phyloP scores from a whole-genome alignment of 2,329 filamentous ascomycete species.

The Mycosphaerelloides madeirae region DNA sequence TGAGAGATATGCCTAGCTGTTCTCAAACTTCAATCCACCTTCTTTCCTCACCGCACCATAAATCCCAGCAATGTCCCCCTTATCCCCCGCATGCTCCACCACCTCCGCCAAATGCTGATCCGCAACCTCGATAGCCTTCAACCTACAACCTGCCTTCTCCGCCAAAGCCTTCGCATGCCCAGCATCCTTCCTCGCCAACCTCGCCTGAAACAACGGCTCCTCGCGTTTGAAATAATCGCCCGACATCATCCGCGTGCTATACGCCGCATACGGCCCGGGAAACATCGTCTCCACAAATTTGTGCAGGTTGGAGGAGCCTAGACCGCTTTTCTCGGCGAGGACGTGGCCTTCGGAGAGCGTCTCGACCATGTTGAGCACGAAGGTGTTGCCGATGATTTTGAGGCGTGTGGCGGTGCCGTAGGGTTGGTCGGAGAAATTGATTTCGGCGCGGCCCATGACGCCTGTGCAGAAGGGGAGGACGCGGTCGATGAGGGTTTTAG shows the following conservation, averaged over 20 bases:
- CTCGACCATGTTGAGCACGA: constrained; percentile 78
- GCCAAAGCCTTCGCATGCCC: constrained; percentile 68
- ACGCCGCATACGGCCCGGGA: constrained; percentile 69
- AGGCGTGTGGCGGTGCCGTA: constrained; percentile 65
- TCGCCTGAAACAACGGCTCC: constrained; percentile 75
- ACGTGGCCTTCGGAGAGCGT: constrained; percentile 73
- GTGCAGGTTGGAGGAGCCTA: constrained; percentile 67
- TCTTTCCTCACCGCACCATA: constrained; percentile 76
- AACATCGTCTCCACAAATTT: constrained; percentile 69
- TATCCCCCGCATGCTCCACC: constrained; percentile 63
- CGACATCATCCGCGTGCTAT: constrained; percentile 66
- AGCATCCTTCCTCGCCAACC: constrained; percentile 78
- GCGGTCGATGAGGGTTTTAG: constrained; percentile 54
- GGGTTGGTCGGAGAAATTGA: constrained; percentile 66
- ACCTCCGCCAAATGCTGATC: constrained; percentile 66
- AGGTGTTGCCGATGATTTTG: constrained; percentile 82
- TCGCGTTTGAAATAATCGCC: constrained; percentile 74
- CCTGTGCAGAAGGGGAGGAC: constrained; percentile 67
- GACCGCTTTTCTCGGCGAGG: constrained; percentile 72
- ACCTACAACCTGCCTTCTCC: constrained; percentile 53
- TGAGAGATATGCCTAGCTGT: too few species aligned
- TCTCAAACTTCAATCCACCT: constrained; percentile 67
- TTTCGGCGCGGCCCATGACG: constrained; percentile 63
- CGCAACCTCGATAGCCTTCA: constrained; percentile 62
- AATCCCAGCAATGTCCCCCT: constrained; percentile 74